phyloP scores from a whole-genome alignment of 2,329 filamentous ascomycete genomes.

The Stromatinia cepivora region DNA sequence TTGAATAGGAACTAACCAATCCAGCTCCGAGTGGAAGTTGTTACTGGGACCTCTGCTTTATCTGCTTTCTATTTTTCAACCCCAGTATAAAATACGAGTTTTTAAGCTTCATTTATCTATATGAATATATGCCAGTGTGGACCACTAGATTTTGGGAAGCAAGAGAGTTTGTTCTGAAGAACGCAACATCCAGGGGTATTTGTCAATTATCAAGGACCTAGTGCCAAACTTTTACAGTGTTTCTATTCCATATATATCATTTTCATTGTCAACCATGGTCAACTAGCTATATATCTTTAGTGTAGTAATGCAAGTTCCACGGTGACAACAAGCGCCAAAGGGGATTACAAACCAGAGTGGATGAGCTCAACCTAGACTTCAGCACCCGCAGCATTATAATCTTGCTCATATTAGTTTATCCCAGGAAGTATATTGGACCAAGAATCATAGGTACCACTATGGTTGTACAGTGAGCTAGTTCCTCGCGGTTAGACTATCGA shows the following conservation, averaged over 20 bases:
- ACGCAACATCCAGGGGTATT: neutral
- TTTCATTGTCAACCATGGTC: neutral
- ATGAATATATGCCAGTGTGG: neutral
- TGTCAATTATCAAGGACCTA: neutral
- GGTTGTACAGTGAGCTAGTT: neutral
- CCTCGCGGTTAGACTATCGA: no score
- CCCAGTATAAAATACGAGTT: neutral
- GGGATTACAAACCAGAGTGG: neutral
- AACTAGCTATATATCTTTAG: neutral
- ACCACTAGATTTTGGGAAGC: rapidly evolving
- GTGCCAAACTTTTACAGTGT: no score
- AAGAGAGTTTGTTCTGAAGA: neutral
- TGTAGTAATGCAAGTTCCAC: neutral
- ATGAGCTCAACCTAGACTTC: neutral
- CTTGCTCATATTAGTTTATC: neutral
- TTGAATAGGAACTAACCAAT: neutral
- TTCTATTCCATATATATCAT: neutral
- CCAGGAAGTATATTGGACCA: neutral
- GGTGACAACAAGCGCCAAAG: no score
- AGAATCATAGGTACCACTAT: neutral
- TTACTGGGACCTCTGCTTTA: neutral
- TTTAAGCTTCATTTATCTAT: neutral
- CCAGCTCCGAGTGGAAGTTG: neutral
- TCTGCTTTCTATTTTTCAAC: neutral
- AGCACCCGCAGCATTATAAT: neutral